phyloP scores from a whole-genome alignment of 768 basidiomycete species.

The Suillus variegatus region DNA sequence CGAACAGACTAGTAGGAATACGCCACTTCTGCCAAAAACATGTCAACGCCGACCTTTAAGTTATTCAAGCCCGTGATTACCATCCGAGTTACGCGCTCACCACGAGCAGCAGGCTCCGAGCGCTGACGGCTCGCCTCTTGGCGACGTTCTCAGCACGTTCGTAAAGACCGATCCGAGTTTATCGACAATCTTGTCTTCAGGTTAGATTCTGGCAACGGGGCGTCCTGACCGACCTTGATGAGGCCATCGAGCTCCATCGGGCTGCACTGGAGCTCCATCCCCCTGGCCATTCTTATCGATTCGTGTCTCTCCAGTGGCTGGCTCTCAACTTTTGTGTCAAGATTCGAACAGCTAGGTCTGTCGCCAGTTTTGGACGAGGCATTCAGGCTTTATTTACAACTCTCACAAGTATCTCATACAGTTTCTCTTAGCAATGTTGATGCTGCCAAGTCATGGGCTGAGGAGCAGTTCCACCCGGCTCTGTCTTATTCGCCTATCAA shows the following conservation, averaged over 20 bases:
- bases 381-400: not conserved
- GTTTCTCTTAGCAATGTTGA: not conserved
- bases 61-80: too few relatives aligned
- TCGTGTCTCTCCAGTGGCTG: not conserved
- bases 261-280: constrained; percentile 3
- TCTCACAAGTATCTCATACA: not conserved
- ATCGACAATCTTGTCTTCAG: constrained; percentile 23
- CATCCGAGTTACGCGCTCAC: too few relatives aligned
- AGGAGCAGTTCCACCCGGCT: too few relatives aligned
- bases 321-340: not conserved
- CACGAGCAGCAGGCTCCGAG: too few relatives aligned
- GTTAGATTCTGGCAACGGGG: constrained; percentile 22
- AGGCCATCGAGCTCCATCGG: constrained; percentile 22
- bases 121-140: not conserved
- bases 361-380: not conserved
- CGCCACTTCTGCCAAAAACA: too few relatives aligned
- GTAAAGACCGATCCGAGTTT: too few relatives aligned
- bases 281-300: not conserved
- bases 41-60: too few relatives aligned
- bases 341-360: not conserved
- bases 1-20: too few relatives aligned
- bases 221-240: constrained; percentile 21
- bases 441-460: too few relatives aligned
- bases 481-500: too few relatives aligned
- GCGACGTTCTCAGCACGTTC: not conserved